Percentiles rank a stretch among this genome's conserved stretches.
Conservation (phyloP, 2,329 filamentous ascomycete species). For the Epichloe scottii region DNA sequence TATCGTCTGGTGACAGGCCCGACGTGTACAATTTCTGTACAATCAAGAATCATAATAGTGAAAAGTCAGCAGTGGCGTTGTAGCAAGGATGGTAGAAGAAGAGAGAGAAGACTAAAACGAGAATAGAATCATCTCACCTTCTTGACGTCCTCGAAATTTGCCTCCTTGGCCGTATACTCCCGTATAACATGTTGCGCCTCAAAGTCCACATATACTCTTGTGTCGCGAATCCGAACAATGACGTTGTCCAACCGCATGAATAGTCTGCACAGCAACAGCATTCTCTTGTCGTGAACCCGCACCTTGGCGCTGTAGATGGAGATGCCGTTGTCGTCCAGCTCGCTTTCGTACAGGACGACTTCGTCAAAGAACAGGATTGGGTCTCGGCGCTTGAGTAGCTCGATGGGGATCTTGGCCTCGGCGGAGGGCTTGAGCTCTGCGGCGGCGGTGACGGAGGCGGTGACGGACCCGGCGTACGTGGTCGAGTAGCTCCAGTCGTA, state of each 20-base stretch:
- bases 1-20: constrained; percentile 52
- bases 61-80: not conserved
- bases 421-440: constrained; percentile 17
- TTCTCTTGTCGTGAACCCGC: constrained; percentile 78
- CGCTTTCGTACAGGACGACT: constrained; percentile 91
- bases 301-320: constrained; percentile 83
- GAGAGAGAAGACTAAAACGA: not conserved
- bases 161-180: constrained; percentile 85
- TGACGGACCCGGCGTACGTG: constrained; percentile 60
- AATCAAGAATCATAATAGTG: not conserved
- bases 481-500: constrained; percentile 99
- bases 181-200: constrained; percentile 63
- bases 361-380: constrained; percentile 96
- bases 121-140: constrained; percentile 35
- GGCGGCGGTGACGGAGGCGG: constrained; percentile 5
- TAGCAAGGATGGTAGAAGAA: constrained; percentile 4
- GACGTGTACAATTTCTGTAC: constrained; percentile 34
- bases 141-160: constrained; percentile 63
- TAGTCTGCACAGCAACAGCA: constrained; percentile 73
- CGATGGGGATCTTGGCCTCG: constrained; percentile 57
- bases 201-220: constrained; percentile 86
- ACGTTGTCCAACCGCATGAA: constrained; percentile 93
- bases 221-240: constrained; percentile 76
- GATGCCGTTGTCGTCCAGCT: constrained; percentile 95
- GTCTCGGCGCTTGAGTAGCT: constrained; percentile 76